Conservation (phyloP, 345 rosid genomes). For the Rhodamnia argentea region DNA sequence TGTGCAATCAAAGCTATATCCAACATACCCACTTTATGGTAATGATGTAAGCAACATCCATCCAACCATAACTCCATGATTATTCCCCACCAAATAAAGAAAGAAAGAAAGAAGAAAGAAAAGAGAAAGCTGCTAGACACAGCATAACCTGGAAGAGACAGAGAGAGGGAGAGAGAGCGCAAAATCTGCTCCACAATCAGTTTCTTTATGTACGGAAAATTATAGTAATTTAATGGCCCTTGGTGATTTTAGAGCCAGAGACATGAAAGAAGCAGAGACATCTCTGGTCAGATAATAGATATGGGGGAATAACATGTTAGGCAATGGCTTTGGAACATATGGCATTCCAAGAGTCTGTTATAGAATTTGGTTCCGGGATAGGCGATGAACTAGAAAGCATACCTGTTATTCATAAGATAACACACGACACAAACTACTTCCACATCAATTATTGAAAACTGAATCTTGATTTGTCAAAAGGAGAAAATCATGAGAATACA, state of each 20-base stretch:
- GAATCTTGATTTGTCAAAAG: background rate
- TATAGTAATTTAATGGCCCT: slow-evolving; percentile 29
- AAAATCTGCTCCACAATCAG: background rate
- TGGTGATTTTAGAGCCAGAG: background rate
- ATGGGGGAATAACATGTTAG: background rate
- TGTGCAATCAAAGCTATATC: slow-evolving; percentile 10
- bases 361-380: background rate
- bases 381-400: background rate
- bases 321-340: background rate
- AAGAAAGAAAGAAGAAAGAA: background rate
- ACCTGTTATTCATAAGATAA: background rate
- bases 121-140: background rate
- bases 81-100: slow-evolving; percentile 23
- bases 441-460: background rate
- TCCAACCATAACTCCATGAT: slow-evolving; percentile 6
- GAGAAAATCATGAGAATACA: background rate
- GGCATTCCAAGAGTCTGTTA: background rate
- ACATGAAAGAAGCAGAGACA: background rate
- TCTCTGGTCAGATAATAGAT: background rate
- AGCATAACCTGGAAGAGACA: background rate
- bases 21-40: slow-evolving; percentile 19
- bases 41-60: slow-evolving; percentile 32
- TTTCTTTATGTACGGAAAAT: background rate
- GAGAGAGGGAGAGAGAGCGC: background rate
- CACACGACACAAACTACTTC: background rate